Evolutionary conservation across 2,329 filamentous ascomycete species (phyloP).

Genomic region (Nemania sp.): DNA sequence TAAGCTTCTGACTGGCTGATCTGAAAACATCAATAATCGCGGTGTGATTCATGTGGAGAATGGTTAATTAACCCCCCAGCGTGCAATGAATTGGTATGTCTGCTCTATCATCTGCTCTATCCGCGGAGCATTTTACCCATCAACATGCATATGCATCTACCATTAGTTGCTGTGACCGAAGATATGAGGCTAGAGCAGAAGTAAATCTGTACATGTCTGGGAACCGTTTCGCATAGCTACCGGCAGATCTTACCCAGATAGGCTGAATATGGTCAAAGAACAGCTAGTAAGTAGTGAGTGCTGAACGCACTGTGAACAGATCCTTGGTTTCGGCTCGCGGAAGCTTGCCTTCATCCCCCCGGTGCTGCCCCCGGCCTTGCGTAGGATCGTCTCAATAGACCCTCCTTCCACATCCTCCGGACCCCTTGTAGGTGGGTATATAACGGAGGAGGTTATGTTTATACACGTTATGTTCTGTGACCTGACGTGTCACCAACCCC

Average conservation of each 20-base stretch:
- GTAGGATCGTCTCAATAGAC: constrained; percentile 27
- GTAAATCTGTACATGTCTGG: constrained; percentile 25
- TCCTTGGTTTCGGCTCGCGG: constrained; percentile 24
- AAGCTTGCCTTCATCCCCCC: constrained; percentile 22
- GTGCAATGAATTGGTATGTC: too few species aligned
- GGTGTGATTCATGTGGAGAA: constrained; percentile 12
- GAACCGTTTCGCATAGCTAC: constrained; percentile 18
- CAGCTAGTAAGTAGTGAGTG: neutral
- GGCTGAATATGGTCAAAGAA: constrained; percentile 20
- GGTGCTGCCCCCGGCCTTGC: constrained; percentile 10
- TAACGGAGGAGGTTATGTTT: neutral
- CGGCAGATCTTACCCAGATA: constrained; percentile 15
- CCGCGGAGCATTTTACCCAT: constrained; percentile 19
- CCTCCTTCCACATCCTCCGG: constrained; percentile 6
- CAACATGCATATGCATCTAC: constrained; percentile 17
- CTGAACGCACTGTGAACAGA: constrained; percentile 14
- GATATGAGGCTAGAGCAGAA: too few species aligned
- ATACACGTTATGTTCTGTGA: constrained; percentile 5
- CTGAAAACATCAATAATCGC: constrained; percentile 3
- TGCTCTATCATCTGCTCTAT: neutral
- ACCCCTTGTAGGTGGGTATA: constrained; percentile 17
- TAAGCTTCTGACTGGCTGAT: constrained; percentile 5
- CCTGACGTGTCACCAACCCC: constrained; percentile 21
- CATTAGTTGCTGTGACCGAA: constrained; percentile 17
- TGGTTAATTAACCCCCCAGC: neutral